Percentiles rank a stretch among this genome's conserved stretches.
phyloP scores from a whole-genome alignment of 306 rosid genomes.

The Fragaria iinumae region DNA sequence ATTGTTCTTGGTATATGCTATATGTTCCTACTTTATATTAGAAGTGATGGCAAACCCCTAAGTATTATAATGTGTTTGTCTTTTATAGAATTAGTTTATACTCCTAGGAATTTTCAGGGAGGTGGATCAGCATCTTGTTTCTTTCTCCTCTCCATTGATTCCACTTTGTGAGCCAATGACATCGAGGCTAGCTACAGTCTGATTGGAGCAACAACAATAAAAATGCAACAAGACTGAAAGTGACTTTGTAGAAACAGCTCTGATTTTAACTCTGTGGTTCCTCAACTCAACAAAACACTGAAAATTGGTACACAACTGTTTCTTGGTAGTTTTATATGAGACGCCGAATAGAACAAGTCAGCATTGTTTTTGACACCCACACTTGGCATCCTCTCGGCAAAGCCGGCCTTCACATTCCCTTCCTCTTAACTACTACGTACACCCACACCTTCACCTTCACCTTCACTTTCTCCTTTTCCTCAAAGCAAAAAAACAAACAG shows the following conservation, averaged over 20 bases:
- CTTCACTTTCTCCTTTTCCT: slow-evolving; percentile 20
- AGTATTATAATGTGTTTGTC: background rate
- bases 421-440: slow-evolving; percentile 3
- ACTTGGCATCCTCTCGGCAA: slow-evolving; percentile 47
- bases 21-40: background rate
- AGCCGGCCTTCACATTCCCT: slow-evolving; percentile 49
- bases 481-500: background rate
- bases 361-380: slow-evolving; percentile 68
- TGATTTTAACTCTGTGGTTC: slow-evolving; percentile 10
- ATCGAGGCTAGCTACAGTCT: background rate
- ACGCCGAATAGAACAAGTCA: slow-evolving; percentile 72
- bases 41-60: background rate
- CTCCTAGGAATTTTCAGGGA: slow-evolving; percentile 5
- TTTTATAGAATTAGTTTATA: slow-evolving; percentile 6
- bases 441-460: background rate
- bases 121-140: slow-evolving; percentile 10
- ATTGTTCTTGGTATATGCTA: background rate
- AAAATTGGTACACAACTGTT: slow-evolving; percentile 12
- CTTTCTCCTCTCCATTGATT: slow-evolving; percentile 10
- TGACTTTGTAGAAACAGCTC: slow-evolving; percentile 21
- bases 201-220: slow-evolving; percentile 8
- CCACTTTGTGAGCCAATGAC: background rate
- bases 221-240: slow-evolving; percentile 24
- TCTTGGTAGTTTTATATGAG: slow-evolving; percentile 10
- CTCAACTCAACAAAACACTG: background rate